These are phyloP conservation scores for Moesziomyces sp. DNA, from an alignment of 1,284 basidiomycete genomes.

Conservation along the genomic window DNA sequence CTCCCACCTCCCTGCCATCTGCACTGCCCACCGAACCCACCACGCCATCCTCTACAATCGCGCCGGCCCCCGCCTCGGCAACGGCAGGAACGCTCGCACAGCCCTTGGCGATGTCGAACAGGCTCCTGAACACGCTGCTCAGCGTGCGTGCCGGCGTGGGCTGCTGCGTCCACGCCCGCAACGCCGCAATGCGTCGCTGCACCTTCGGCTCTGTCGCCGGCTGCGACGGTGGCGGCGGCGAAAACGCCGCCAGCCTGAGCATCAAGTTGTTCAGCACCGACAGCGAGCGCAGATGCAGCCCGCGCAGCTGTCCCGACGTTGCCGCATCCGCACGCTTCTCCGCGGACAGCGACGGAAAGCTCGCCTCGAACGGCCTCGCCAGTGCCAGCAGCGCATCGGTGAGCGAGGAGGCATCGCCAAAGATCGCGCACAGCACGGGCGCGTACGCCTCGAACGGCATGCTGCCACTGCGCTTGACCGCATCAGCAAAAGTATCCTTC, in stretches of 20 bases:
- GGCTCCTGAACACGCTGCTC: slow-evolving; percentile 5
- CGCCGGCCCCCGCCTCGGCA: slow-evolving; percentile 9
- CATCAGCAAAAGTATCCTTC: slow-evolving; percentile 37
- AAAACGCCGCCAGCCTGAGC: slow-evolving; percentile 44
- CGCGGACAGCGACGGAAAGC: slow-evolving; percentile 36
- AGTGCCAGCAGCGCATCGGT: slow-evolving; percentile 29
- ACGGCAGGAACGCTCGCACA: slow-evolving; percentile 48
- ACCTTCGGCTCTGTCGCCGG: slow-evolving; percentile 41
- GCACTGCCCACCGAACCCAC: slow-evolving; percentile 1
- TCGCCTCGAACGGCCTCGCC: slow-evolving; percentile 41
- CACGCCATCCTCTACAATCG: background rate
- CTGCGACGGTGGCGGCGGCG: slow-evolving; percentile 60
- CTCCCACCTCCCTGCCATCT: background rate
- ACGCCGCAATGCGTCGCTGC: slow-evolving; percentile 31
- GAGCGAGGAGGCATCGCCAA: slow-evolving; percentile 9
- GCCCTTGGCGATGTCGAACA: slow-evolving; percentile 42
- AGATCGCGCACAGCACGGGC: slow-evolving; percentile 15
- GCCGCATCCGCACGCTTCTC: background rate
- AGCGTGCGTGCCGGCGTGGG: background rate
- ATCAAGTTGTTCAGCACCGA: slow-evolving; percentile 58
- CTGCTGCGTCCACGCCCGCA: slow-evolving; percentile 24
- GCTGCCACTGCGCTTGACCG: slow-evolving; percentile 31
- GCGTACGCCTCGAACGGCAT: slow-evolving; percentile 33
- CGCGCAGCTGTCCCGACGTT: slow-evolving; percentile 23
- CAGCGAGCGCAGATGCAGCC: slow-evolving; percentile 50